phyloP scores from a whole-genome alignment of 2,329 filamentous ascomycete species.

The Pseudogymnoascus sp. region DNA sequence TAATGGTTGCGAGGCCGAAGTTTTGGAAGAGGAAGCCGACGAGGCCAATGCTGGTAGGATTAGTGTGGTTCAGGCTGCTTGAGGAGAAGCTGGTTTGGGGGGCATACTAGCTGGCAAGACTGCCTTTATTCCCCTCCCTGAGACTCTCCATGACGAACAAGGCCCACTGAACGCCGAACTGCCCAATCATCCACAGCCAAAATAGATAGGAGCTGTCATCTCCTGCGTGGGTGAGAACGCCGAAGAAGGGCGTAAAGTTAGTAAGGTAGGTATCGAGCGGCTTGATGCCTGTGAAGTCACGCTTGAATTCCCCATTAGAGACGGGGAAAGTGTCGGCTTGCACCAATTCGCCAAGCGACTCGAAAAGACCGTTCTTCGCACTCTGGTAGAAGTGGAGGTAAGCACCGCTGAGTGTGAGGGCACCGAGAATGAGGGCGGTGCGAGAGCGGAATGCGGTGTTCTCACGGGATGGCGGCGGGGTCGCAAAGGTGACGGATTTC shows the following conservation, averaged over 20 bases:
- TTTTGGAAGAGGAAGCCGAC: constrained; percentile 3
- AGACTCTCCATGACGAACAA: not conserved
- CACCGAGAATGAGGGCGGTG: not conserved
- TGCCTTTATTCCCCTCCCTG: not conserved
- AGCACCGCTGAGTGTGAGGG: not conserved
- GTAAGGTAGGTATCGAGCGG: constrained; percentile 1
- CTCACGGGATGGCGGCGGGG: not conserved
- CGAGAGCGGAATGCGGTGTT: not conserved
- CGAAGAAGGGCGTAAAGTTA: constrained; percentile 6
- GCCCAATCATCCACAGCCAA: constrained; percentile 7
- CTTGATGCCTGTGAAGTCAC: constrained; percentile 11
- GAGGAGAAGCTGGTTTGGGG: not conserved
- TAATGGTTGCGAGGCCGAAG: not conserved
- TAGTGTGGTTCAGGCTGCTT: not conserved
- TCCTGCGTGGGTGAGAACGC: not conserved
- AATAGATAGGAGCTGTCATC: constrained; percentile 6
- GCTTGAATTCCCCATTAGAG: not conserved
- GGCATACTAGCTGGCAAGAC: not conserved
- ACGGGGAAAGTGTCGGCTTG: not conserved
- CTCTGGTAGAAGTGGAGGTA: not conserved
- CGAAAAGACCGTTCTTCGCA: not conserved
- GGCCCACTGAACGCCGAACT: not conserved
- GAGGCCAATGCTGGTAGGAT: not conserved
- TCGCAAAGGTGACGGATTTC: not conserved
- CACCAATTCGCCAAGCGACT: not conserved